Evolutionary conservation across 208 protist genomes (phyloP).

Genomic region (Naegleria fowleri): DNA sequence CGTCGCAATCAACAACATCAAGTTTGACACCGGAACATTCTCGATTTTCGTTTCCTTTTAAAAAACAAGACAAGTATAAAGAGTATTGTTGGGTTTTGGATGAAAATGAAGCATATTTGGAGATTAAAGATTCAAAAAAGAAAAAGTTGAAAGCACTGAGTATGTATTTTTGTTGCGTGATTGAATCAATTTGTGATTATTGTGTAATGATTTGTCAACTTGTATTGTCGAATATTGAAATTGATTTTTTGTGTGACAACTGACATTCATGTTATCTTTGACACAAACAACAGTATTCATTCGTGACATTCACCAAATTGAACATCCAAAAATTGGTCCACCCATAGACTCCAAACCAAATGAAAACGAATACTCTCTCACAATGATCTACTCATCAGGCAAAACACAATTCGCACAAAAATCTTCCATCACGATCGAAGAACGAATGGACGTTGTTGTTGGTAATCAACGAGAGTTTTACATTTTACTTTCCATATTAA

Average conservation of each 20-base stretch:
- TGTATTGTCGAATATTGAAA: too few relatives aligned
- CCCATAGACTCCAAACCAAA: too few relatives aligned
- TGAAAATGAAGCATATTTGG: background rate
- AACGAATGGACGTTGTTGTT: background rate
- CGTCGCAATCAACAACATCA: background rate
- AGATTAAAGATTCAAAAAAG: background rate
- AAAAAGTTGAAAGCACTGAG: background rate
- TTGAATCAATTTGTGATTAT: too few relatives aligned
- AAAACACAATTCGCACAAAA: background rate
- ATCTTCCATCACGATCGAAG: background rate
- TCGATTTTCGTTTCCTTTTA: background rate
- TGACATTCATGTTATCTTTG: background rate
- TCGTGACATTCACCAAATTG: background rate
- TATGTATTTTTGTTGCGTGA: background rate
- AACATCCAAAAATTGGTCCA: background rate
- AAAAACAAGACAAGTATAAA: background rate
- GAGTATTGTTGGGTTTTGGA: background rate
- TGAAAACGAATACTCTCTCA: background rate
- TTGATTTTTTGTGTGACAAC: background rate
- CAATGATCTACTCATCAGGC: background rate
- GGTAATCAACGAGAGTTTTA: background rate
- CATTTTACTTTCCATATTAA: background rate
- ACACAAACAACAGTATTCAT: background rate
- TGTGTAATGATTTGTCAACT: too few relatives aligned
- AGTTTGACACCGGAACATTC: too few relatives aligned